Base-by-base conservation (phyloP, 108 stramenopile genomes). In the Pseudonitzschia delicatissima region DNA sequence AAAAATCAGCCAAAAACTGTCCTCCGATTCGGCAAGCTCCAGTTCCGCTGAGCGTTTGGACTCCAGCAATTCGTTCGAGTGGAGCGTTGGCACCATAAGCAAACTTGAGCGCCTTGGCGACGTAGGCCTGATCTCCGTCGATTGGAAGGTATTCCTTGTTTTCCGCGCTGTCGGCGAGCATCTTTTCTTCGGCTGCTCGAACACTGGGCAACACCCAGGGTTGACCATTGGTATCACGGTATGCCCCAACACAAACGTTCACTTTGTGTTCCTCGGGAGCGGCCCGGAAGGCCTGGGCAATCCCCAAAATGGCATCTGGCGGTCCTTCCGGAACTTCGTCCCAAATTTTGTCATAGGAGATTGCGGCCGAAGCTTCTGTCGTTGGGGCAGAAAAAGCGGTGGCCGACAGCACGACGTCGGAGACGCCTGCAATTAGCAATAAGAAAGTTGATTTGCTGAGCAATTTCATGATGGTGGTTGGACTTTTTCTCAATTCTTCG, bases 101-200 rank as follows among this genome's bases (percentile, higher is more conserved):
- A 70, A 99, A 99, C 64, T 82, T 69, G 36, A 97, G 64, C 9
- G 96, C 90, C 67, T 86, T 64, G 17, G 89, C 67, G 9, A 96
- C 82, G 78, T 87, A 99, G 6, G 66, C 84, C 17, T 79, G 71
- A 26, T 95, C 87, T 17, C 98, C 97, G 27, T 91, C 92, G 57
- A 98, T 98, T 11, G 93, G 92, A 1, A 95, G 83, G 70, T 98
- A 99, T 74, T 99, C 98, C 67, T 97, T 94, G 74, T 97, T 93
- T 39, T 92, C 69, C 25, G n/a, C 39, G 26, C 20, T 20, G 17
- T 72, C 52, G 2, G 74, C 80, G 42, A 99, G 40, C 37, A 98
- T 68, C 18, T 75, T 61, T 36, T 81, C 52, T 82, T 99, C 96
- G 18, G 98, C 98, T 50, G 76, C 71, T 49, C 90, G 78, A 5